Evolutionary conservation across 495 filamentous ascomycete genomes (phyloP), one percentile per base, ranked within the genome.

Genomic region (Lepraria neglecta): DNA sequence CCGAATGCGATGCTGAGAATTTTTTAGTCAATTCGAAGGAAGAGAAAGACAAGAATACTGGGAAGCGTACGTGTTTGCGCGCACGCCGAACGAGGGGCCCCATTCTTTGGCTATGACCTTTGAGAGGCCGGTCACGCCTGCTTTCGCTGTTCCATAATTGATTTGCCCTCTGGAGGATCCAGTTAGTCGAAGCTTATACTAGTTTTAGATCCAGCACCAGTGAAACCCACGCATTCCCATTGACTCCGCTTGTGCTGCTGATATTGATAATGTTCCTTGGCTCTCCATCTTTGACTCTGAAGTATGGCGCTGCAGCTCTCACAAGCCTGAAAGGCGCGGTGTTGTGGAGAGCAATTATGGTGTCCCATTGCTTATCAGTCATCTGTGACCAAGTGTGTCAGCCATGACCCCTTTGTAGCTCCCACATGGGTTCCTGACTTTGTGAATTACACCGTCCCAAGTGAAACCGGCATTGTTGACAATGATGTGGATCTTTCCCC

Each of bases 51-150:
- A 24, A 31, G 45, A n/a, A n/a, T 10, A 0, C n/a, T 52, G 42
- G 15, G 31, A 14, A 27, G 44, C 54, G 31, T 59, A 66, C 33
- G 89, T 90, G 73, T 95, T 95, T 15, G 87, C 83, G 46, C 90
- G 78, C 2, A 95, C 90, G 47, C 90, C 90, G 67, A 90, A 95
- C 24, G 77, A 71, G 0, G 90, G 90, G 42, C 90, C 90, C 90
- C 90, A 95, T 78, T 95, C 90, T 75, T 95, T 95, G 30, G 90
- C 90, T 69, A 95, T 89, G 12, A 88, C 89, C 72, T 91, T 90
- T 56, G 87, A 88, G 6, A 95, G 75, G 3, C 90, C 90, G 12
- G 82, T 80, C 12, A 92, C 82, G 40, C 88, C 90, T 24, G 90
- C 86, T 75, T 95, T 94, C 50, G 88, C 90, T 42, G 89, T 76